phyloP scores from a whole-genome alignment of 495 filamentous ascomycete genomes.

The Hypoxylon lenormandii region DNA sequence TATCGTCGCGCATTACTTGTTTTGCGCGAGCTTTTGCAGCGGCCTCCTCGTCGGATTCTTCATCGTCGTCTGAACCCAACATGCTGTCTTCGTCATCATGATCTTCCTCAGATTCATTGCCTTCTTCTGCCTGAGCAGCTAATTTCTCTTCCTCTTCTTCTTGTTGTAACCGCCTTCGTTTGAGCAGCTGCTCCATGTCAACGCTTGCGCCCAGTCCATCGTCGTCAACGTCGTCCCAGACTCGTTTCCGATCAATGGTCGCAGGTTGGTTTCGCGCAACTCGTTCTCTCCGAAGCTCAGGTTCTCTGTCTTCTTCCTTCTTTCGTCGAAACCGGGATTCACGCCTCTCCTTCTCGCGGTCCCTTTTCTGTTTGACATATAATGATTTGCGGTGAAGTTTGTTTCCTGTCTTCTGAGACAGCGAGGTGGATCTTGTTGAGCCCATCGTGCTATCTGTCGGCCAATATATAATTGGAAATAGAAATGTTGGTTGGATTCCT shows the following conservation, averaged over 20 bases:
- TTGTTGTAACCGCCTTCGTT: constrained; percentile 65
- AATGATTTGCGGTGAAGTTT: constrained; percentile 79
- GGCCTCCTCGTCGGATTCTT: constrained; percentile 61
- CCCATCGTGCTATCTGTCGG: constrained; percentile 26
- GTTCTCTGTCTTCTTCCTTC: constrained; percentile 85
- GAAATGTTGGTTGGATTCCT: background rate
- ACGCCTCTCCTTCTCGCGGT: constrained; percentile 75
- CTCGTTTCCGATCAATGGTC: constrained; percentile 87
- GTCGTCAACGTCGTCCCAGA: constrained; percentile 91
- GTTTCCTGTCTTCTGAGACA: constrained; percentile 63
- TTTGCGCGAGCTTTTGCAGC: constrained; percentile 54
- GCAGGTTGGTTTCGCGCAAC: constrained; percentile 80
- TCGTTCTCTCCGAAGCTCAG: constrained; percentile 76
- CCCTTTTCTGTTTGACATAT: constrained; percentile 78
- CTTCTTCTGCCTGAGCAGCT: constrained; percentile 55
- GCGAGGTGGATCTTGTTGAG: constrained; percentile 35
- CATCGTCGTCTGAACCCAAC: constrained; percentile 68
- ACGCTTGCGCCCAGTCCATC: constrained; percentile 80
- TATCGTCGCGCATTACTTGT: constrained; percentile 65
- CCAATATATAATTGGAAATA: background rate
- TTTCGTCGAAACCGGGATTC: constrained; percentile 80
- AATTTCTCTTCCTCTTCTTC: constrained; percentile 70
- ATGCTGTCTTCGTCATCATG: constrained; percentile 79
- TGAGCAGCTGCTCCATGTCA: constrained; percentile 80
- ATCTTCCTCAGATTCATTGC: constrained; percentile 60